Base-by-base conservation (phyloP, 1,284 basidiomycete genomes). In the Rugosomyces carneus region DNA sequence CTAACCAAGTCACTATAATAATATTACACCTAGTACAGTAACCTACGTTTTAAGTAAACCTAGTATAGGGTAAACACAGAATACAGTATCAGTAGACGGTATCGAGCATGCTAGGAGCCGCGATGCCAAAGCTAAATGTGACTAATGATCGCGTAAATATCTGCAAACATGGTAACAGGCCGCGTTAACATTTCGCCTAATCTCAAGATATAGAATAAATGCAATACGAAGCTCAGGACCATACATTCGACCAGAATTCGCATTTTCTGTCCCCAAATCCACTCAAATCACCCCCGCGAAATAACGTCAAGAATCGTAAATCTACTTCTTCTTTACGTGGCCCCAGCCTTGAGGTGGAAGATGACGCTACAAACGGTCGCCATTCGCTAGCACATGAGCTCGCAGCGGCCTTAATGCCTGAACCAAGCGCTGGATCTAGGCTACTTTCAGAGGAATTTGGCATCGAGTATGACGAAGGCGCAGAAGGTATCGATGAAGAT, bases 401-500 rank as follows among this genome's bases (percentile, higher is more conserved):
- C 29, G 87, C 88, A 5, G 78, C 81, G 23, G 87, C 87, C 16
- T 72, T 90, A 40, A 85, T 89, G 78, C 87, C 87, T 26, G 87
- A 89, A 63, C 88, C 87, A 0, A 82, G 74, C 46, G 72, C 76
- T 27, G 76, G 83, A 36, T 88, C 86, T 11, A 83, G 78, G 61
- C 61, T 88, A 37, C 70, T 90, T 8, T 84, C 85, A 18, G 87
- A 89, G 60, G 88, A 90, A 62, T 86, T 90, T 54, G 87, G 87
- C 8, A 83, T 90, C 51, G 88, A 90, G 59, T 89, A 85, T 55
- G 87, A 90, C 50, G 87, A 89, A 59, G 87, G 84, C 24, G 84
- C 84, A 26, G 85, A 89, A 65, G 86, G 84, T 32, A 87, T 85
- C 50, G 86, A 76, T 45, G 62, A 49, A 23, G n/a, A 37, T 15